Conservation (phyloP, 257 asterid genomes). For the Eustoma russellianum region DNA sequence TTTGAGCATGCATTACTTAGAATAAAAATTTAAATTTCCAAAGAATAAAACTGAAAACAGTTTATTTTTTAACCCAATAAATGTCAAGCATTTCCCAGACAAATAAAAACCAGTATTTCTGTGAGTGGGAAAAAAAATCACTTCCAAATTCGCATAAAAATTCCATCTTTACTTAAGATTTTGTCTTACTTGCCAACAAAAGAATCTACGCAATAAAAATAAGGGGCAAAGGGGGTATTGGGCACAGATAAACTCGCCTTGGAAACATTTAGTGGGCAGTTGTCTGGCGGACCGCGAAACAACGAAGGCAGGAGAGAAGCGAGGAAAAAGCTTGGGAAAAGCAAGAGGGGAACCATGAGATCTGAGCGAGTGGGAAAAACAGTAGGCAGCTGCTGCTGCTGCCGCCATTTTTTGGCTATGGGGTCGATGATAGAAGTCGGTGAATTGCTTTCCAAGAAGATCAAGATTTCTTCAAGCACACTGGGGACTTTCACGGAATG, state of each 20-base stretch:
- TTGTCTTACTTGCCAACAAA: too few relatives aligned
- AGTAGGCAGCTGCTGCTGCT: slow-evolving; percentile 18
- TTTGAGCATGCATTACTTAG: too few relatives aligned
- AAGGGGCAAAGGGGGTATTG: neutral
- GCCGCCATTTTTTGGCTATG: slow-evolving; percentile 13
- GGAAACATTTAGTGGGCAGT: slow-evolving; percentile 23
- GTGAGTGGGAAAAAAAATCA: neutral
- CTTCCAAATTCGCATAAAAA: too few relatives aligned
- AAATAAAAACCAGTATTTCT: neutral
- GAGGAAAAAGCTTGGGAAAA: slow-evolving; percentile 23
- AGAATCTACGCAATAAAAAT: neutral
- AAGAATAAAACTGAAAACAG: neutral
- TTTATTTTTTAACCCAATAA: neutral
- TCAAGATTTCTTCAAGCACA: too few relatives aligned
- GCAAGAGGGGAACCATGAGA: slow-evolving; percentile 23
- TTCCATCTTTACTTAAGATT: too few relatives aligned
- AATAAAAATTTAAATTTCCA: neutral
- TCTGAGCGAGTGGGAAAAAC: slow-evolving; percentile 16
- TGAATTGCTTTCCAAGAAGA: too few relatives aligned
- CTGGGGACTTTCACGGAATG: too few relatives aligned
- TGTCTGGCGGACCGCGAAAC: slow-evolving; percentile 33
- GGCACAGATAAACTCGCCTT: slow-evolving; percentile 26
- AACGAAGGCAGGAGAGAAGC: slow-evolving; percentile 16
- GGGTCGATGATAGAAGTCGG: neutral
- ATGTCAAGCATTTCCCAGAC: neutral